Conservation (phyloP, 441 rosid genomes). For the Pelargonium myrrhifolium region DNA sequence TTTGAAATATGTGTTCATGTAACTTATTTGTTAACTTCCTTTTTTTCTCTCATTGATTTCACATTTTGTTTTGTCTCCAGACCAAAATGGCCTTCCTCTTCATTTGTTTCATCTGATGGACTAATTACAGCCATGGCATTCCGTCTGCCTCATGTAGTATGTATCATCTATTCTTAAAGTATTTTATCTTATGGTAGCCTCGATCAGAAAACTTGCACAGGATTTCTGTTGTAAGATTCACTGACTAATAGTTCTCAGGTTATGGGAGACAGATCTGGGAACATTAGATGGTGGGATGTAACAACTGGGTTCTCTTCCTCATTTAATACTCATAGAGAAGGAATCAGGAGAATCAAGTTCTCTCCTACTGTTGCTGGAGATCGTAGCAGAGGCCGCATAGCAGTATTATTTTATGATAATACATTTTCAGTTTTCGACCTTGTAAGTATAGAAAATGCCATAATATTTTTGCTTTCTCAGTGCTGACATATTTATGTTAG, state of each 20-base stretch:
- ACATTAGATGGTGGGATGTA: slow-evolving; percentile 99
- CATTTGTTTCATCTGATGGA: slow-evolving; percentile 91
- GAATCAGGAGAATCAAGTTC: slow-evolving; percentile 87
- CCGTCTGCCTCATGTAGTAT: slow-evolving; percentile 94
- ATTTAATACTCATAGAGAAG: slow-evolving; percentile 84
- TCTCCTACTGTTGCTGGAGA: slow-evolving; percentile 95
- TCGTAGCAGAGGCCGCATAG: slow-evolving; percentile 88
- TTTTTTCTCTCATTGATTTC: slow-evolving; percentile 24
- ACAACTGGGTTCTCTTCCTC: slow-evolving; percentile 92
- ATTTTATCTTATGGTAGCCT: slow-evolving; percentile 13
- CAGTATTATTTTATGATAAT: slow-evolving; percentile 88
- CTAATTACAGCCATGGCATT: slow-evolving; percentile 96
- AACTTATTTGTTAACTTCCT: slow-evolving; percentile 20
- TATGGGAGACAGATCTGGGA: slow-evolving; percentile 97
- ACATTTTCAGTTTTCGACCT: slow-evolving; percentile 94
- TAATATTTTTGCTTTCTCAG: background rate
- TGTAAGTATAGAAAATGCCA: slow-evolving; percentile 44
- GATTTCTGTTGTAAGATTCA: slow-evolving; percentile 18
- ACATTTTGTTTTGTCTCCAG: slow-evolving; percentile 40
- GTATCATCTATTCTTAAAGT: slow-evolving; percentile 26
- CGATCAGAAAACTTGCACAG: slow-evolving; percentile 11
- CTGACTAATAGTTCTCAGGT: slow-evolving; percentile 53
- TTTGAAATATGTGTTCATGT: slow-evolving; percentile 15
- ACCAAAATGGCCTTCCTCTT: slow-evolving; percentile 98
- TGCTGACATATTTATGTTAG: background rate